Base-by-base conservation (phyloP, 1,284 basidiomycete genomes). In the Vanrija pseudolonga region DNA sequence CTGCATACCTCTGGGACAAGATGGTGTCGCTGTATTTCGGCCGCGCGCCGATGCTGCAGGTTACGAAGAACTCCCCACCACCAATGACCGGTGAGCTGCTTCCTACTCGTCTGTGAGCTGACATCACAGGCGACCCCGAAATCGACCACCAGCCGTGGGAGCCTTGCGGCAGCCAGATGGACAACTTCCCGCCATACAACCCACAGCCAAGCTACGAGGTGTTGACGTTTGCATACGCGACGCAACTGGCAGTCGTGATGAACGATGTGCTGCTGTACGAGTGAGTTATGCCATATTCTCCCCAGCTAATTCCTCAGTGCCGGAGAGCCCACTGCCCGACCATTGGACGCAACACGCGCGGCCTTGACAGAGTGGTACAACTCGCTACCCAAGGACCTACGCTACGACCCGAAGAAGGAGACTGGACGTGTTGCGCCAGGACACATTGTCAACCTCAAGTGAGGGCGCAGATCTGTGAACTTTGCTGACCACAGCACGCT, bases 371-470 rank as follows among this genome's bases (percentile, higher is more conserved):
- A 50, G 26, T 50, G 47, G 47, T 15, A 39, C 15, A 39, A 38
- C n/a, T 4, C 11, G 20, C 7, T 50, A 9, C 47, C 47, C 17
- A 18, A 9, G 17, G 14, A 50, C 22, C 39, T 50, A 15, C 37
- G 19, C 20, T 17, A 41, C 23, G 24, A 50, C 39, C 19, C 39
- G 5, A 23, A 38, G 20, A 24, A 50, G n/a, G 19, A 23, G 20
- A 23, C 37, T 8, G 15, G 19, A 5, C 23, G 23, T 8, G 23
- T 38, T 24, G 38, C 47, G 3, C 47, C 47, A 19, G 47, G 38
- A 7, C 47, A 50, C 24, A 50, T 50, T 24, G 37, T 50, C 38
- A 50, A 42, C 24, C 23, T 50, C 14, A 50, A 50, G 47, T 50
- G 26, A 28, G 17, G 46, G 9, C 6, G 17, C 7, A 14, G 6